Evolutionary conservation across 352 stramenopile species (phyloP).

Genomic region (Globisporangium canariense): DNA sequence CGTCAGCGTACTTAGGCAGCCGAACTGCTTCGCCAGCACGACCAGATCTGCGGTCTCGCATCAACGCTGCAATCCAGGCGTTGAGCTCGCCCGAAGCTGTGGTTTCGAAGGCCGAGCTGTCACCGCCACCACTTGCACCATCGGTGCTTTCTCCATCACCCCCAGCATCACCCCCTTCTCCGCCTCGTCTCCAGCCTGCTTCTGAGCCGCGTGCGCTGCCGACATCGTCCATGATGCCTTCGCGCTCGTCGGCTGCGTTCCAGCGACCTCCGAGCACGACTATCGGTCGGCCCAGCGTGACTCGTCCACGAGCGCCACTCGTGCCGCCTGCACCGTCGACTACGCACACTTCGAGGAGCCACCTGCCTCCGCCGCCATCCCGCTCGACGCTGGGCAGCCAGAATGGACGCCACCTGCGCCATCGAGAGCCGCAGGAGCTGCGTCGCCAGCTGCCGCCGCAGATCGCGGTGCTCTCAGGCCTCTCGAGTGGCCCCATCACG

Average conservation of each 20-base stretch:
- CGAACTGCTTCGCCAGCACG: constrained; percentile 3
- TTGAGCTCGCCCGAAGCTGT: constrained; percentile 4
- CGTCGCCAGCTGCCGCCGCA: constrained; percentile 58
- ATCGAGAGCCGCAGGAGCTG: constrained; percentile 40
- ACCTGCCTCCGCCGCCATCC: constrained; percentile 14
- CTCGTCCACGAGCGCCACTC: constrained; percentile 16
- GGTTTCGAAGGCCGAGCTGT: neutral
- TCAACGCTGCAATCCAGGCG: constrained; percentile 13
- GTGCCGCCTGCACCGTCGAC: constrained; percentile 22
- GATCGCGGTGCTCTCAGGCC: constrained; percentile 54
- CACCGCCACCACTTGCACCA: neutral
- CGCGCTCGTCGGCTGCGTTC: constrained; percentile 2
- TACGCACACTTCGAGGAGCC: neutral
- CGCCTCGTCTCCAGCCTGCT: neutral
- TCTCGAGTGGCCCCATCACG: constrained; percentile 53
- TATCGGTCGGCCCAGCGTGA: constrained; percentile 17
- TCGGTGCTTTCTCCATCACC: neutral
- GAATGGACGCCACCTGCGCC: constrained; percentile 37
- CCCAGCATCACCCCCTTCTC: neutral
- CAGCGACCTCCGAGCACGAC: constrained; percentile 16
- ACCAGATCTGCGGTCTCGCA: constrained; percentile 11
- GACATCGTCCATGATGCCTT: constrained; percentile 4
- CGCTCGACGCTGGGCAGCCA: constrained; percentile 17
- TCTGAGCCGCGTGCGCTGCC: constrained; percentile 1
- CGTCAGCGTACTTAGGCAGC: constrained; percentile 6